Percentiles rank a stretch among this genome's conserved stretches.
These are phyloP conservation scores for Tuber melanosporum DNA, from an alignment of 495 filamentous ascomycete genomes.

Conservation along the genomic window DNA sequence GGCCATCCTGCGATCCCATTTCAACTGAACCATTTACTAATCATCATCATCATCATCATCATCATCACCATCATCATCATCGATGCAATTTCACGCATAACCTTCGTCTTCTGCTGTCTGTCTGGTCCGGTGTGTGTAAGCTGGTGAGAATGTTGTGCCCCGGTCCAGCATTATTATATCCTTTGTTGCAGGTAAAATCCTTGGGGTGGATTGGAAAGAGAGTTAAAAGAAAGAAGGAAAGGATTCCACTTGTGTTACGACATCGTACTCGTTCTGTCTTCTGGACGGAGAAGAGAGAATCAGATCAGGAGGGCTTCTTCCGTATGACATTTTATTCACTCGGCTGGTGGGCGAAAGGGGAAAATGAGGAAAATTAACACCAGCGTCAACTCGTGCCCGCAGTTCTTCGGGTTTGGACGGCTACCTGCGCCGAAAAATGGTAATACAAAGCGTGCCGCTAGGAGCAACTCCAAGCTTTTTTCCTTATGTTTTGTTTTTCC, in stretches of 20 bases:
- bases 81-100: neutral
- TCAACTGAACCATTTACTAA: neutral
- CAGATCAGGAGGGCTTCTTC: neutral
- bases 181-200: neutral
- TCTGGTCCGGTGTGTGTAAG: neutral
- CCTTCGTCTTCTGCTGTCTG: neutral
- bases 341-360: constrained; percentile 26
- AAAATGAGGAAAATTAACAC: constrained; percentile 18
- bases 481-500: neutral
- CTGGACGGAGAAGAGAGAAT: neutral
- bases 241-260: neutral
- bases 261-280: neutral
- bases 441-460: constrained; percentile 30
- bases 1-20: neutral
- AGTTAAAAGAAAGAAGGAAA: neutral
- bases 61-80: neutral
- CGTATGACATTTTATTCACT: constrained; percentile 21
- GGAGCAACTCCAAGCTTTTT: constrained; percentile 35
- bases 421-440: constrained; percentile 31
- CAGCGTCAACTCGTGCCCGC: constrained; percentile 12
- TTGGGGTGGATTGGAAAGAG: neutral
- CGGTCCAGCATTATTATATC: neutral
- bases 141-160: neutral
- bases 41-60: neutral
- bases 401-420: constrained; percentile 25